Base-by-base conservation (phyloP, 2,329 filamentous ascomycete genomes). In the Fusarium irregulare region DNA sequence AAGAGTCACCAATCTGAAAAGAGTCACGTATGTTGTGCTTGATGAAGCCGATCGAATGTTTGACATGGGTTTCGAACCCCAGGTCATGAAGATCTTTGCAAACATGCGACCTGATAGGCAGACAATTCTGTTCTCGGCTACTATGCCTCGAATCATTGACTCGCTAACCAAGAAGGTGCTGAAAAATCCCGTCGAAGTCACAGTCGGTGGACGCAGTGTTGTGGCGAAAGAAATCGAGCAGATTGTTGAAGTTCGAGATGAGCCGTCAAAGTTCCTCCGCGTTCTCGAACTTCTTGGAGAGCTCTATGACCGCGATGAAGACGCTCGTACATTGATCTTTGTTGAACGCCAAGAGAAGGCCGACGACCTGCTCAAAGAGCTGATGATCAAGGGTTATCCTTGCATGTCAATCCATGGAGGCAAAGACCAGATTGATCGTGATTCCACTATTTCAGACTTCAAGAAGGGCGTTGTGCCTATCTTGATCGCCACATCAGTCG, bases 21-120 rank as follows among this genome's bases (percentile, higher is more conserved):
- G 96, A 68, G 93, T 97, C 14, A 96, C 93, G 0, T 99, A 98
- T 78, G 90, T 98, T 25, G 96, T 99, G 13, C 88, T 99, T 41
- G 96, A 99, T 78, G 96, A 99, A 82, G 96, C 96, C 49, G 96
- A 99, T 80, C 92, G 96, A 67, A 98, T 99, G 96, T 98, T 98
- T 78, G 96, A 99, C 79, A 98, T 99, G 96, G 96, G 96, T 16
- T 99, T 99, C 77, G 95, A 97, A 81, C 95, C 96, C 4, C 96
- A 99, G 79, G 94, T 99, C 56, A 96, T 96, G 89, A 98, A 97
- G 80, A 96, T 99, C 62, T 90, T 98, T 77, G 89, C 90, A 71
- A 97, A 96, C 76, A 92, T 97, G 78, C 91, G 96, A 49, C 94
- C 96, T 1, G 93, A 98, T 78, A 91, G 93, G 53, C 96, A 99